phyloP scores from a whole-genome alignment of 495 filamentous ascomycete genomes.

The Aspergillus bridgeri region DNA sequence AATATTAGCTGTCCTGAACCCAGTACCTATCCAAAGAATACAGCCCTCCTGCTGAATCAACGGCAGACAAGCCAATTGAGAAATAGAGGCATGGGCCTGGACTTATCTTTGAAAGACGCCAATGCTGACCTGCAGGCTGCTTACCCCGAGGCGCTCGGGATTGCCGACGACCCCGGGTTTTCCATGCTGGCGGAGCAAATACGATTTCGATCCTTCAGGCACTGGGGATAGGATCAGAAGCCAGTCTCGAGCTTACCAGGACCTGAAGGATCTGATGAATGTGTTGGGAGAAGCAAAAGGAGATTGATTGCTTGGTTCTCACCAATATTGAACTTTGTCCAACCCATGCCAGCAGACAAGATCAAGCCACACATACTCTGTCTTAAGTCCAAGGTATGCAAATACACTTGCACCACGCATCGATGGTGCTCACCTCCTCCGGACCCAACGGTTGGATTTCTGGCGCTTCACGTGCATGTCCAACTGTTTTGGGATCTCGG shows the following conservation, averaged over 20 bases:
- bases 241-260: neutral
- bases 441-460: too few relatives aligned
- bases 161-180: slow-evolving; percentile 5
- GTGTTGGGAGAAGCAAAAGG: too few relatives aligned
- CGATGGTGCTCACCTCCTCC: too few relatives aligned
- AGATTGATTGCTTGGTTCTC: too few relatives aligned
- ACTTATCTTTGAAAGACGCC: neutral
- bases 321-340: too few relatives aligned
- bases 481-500: too few relatives aligned
- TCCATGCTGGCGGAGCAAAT: slow-evolving; percentile 1
- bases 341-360: too few relatives aligned
- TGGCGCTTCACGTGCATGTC: too few relatives aligned
- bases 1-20: neutral
- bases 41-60: neutral
- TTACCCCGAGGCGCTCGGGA: neutral
- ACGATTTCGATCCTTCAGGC: neutral
- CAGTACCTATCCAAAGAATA: neutral
- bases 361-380: too few relatives aligned
- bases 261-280: neutral
- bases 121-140: neutral
- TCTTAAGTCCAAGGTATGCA: too few relatives aligned
- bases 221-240: neutral
- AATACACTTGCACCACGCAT: too few relatives aligned
- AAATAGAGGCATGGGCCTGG: neutral
- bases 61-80: neutral